A percentile compares a stretch with the other conserved stretches of the same genome.
Evolutionary conservation across 2,329 filamentous ascomycete species (phyloP).

Genomic region (Lecanosticta acicola): DNA sequence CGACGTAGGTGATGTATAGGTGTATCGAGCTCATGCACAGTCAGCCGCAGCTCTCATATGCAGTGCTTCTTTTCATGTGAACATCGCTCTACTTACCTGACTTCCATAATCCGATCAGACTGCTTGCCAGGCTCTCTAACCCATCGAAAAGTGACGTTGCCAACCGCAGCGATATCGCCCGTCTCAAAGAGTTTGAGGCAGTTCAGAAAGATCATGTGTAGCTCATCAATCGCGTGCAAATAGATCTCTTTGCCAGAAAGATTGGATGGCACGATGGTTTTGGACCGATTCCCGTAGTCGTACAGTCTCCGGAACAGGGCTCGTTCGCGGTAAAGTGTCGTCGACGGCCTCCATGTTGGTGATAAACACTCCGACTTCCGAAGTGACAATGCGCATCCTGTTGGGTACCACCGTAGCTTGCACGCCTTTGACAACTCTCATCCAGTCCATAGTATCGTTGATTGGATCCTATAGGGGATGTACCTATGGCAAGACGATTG

Average conservation of each 20-base stretch:
- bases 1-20: no score
- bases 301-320: slow-evolving; percentile 4
- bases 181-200: slow-evolving; percentile 2
- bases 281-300: slow-evolving; percentile 5
- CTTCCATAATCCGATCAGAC: no score
- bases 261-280: background rate
- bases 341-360: slow-evolving; percentile 3
- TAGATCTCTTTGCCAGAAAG: slow-evolving; percentile 1
- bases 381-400: slow-evolving; percentile 10
- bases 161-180: slow-evolving; percentile 1
- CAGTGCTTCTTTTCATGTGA: no score
- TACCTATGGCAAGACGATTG: slow-evolving; percentile 10
- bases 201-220: slow-evolving; percentile 11
- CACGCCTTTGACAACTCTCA: slow-evolving; percentile 11
- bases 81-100: no score
- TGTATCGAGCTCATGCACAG: no score
- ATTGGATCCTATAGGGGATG: slow-evolving; percentile 11
- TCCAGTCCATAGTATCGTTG: slow-evolving; percentile 12
- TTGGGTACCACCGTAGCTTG: slow-evolving; percentile 9
- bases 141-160: slow-evolving; percentile 7
- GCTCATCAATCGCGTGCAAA: slow-evolving; percentile 9
- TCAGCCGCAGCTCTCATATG: no score
- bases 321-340: background rate
- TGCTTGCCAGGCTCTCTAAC: no score
- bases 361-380: slow-evolving; percentile 13